A percentile compares a stretch with the other conserved stretches of the same genome.
phyloP scores from a whole-genome alignment of 2,329 filamentous ascomycete species.

The Curvularia sp. region DNA sequence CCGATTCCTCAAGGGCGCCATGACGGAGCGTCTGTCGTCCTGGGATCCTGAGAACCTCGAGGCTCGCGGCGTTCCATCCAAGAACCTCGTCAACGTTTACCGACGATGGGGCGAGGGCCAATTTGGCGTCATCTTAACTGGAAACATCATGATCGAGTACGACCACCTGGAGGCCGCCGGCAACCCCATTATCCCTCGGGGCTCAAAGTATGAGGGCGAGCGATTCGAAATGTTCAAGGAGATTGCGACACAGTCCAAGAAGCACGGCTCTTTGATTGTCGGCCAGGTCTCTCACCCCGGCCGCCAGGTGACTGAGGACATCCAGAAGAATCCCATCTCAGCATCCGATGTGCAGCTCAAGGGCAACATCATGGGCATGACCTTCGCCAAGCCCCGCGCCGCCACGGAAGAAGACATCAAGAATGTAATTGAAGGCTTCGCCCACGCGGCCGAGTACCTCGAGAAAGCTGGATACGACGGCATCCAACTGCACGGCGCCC shows the following conservation, averaged over 20 bases:
- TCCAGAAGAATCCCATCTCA: slow-evolving; percentile 60
- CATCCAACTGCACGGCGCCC: slow-evolving; percentile 55
- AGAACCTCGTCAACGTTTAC: slow-evolving; percentile 63
- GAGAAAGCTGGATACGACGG: slow-evolving; percentile 68
- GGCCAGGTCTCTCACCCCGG: slow-evolving; percentile 70
- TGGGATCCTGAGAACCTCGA: slow-evolving; percentile 63
- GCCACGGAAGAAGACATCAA: slow-evolving; percentile 64
- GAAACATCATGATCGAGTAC: slow-evolving; percentile 70
- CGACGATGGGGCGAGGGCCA: slow-evolving; percentile 60
- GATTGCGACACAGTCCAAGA: slow-evolving; percentile 62
- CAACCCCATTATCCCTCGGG: slow-evolving; percentile 67
- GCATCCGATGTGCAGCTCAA: slow-evolving; percentile 55
- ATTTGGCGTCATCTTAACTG: slow-evolving; percentile 62
- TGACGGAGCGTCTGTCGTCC: slow-evolving; percentile 69
- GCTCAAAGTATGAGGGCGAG: slow-evolving; percentile 59
- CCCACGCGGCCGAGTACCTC: slow-evolving; percentile 66
- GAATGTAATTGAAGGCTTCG: slow-evolving; percentile 65
- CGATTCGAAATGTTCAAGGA: slow-evolving; percentile 67
- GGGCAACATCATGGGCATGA: slow-evolving; percentile 52
- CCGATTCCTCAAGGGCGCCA: slow-evolving; percentile 71
- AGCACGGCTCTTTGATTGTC: slow-evolving; percentile 64
- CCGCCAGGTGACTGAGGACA: slow-evolving; percentile 57
- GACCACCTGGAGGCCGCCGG: slow-evolving; percentile 64
- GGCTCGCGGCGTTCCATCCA: slow-evolving; percentile 61
- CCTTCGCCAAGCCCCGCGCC: slow-evolving; percentile 61